Conservation (phyloP, 2,329 filamentous ascomycete species). For the Aspergillus alliaceus region DNA sequence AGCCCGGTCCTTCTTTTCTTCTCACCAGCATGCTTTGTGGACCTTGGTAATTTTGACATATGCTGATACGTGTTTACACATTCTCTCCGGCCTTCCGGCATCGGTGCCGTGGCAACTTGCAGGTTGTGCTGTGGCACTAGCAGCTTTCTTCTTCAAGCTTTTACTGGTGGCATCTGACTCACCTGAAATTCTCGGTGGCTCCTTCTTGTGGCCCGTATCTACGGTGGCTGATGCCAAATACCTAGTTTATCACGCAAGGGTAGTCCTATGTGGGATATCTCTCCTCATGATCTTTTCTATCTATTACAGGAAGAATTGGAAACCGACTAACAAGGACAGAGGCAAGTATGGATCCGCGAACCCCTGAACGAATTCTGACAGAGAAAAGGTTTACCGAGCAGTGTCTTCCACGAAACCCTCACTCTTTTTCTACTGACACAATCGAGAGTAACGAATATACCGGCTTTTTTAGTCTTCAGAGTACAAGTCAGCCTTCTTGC, state of each 20-base stretch:
- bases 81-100: constrained; percentile 36
- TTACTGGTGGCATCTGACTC: constrained; percentile 85
- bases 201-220: constrained; percentile 36
- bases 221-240: constrained; percentile 40
- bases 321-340: neutral
- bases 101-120: constrained; percentile 26
- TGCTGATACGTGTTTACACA: constrained; percentile 53
- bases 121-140: constrained; percentile 47
- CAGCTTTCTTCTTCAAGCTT: constrained; percentile 81
- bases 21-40: constrained; percentile 72
- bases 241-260: constrained; percentile 52
- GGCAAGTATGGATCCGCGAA: constrained; percentile 16
- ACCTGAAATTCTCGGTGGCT: constrained; percentile 67
- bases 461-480: constrained; percentile 76
- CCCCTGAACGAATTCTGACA: constrained; percentile 10
- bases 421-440: constrained; percentile 83
- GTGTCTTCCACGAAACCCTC: constrained; percentile 62
- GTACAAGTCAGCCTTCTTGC: constrained; percentile 57
- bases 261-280: constrained; percentile 50
- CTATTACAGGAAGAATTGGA: constrained; percentile 12
- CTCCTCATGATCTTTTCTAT: constrained; percentile 31
- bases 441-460: constrained; percentile 79
- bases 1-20: constrained; percentile 67
- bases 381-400: constrained; percentile 16
- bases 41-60: constrained; percentile 69